Conservation (phyloP, 106 monocot species). For the Allium fistulosum region DNA sequence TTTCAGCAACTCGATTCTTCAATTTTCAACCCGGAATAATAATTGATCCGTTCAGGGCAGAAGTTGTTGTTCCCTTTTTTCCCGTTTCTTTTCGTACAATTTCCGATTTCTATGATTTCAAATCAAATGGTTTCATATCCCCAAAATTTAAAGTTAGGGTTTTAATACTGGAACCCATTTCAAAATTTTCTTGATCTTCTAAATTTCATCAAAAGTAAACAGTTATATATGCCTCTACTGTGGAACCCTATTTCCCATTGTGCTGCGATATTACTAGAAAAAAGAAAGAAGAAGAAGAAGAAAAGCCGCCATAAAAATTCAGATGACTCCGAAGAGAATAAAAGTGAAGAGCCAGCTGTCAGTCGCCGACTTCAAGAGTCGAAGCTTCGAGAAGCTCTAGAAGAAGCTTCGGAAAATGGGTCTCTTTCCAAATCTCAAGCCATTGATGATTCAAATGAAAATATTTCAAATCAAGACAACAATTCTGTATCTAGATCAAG, state of each 20-base stretch:
- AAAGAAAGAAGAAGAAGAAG: neutral
- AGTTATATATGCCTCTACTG: slow-evolving; percentile 60
- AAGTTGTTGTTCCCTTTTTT: neutral
- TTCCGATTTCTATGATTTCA: neutral
- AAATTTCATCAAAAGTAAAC: neutral
- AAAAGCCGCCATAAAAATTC: slow-evolving; percentile 23
- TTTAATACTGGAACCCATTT: neutral
- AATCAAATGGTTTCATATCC: neutral
- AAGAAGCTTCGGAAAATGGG: slow-evolving; percentile 92
- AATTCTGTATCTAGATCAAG: slow-evolving; percentile 32
- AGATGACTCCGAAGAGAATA: slow-evolving; percentile 13
- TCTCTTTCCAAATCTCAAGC: slow-evolving; percentile 70
- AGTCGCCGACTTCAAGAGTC: slow-evolving; percentile 63
- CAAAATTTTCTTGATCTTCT: neutral
- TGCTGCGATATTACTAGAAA: slow-evolving; percentile 15
- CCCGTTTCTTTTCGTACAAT: neutral
- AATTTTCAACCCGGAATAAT: neutral
- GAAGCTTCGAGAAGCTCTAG: slow-evolving; percentile 73
- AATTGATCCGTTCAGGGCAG: neutral
- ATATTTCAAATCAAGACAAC: neutral
- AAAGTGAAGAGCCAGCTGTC: slow-evolving; percentile 27
- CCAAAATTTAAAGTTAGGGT: slow-evolving; percentile 2
- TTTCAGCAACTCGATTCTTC: neutral
- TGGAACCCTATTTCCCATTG: slow-evolving; percentile 98
- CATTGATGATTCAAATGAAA: slow-evolving; percentile 21